Evolutionary conservation across 106 monocot species (phyloP).

Genomic region (Dendrobium officinale): DNA sequence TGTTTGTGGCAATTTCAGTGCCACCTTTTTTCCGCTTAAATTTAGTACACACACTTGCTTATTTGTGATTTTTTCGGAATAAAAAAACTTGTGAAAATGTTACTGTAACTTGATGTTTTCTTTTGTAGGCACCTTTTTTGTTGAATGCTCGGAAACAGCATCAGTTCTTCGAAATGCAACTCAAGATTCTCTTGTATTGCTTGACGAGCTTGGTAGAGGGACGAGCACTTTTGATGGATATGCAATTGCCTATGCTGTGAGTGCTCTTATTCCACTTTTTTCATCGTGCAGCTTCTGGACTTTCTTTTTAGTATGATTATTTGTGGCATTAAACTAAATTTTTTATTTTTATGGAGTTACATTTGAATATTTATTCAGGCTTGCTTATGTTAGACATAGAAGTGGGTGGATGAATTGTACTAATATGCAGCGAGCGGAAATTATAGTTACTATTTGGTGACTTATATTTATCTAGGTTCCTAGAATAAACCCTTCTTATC

Average conservation of each 20-base stretch:
- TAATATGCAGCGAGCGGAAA: neutral
- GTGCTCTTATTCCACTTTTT: constrained; percentile 7
- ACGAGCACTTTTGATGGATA: constrained; percentile 99
- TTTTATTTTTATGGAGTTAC: neutral
- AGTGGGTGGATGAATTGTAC: neutral
- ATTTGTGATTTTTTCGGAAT: neutral
- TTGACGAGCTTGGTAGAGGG: constrained; percentile 96
- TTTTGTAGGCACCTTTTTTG: constrained; percentile 73
- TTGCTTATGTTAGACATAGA: neutral
- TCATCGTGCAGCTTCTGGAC: neutral
- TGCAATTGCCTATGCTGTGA: constrained; percentile 98
- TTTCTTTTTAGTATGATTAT: neutral
- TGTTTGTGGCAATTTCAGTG: too few relatives aligned
- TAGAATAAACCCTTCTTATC: too few relatives aligned
- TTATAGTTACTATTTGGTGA: neutral
- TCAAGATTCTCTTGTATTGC: constrained; percentile 82
- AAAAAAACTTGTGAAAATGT: neutral
- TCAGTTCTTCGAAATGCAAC: constrained; percentile 76
- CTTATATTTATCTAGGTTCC: too few relatives aligned
- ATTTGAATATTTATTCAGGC: neutral
- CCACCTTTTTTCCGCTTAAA: too few relatives aligned
- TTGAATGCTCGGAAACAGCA: constrained; percentile 94
- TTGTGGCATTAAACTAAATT: neutral
- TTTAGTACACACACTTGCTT: neutral
- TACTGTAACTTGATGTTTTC: constrained; percentile 6